Conservation (phyloP, 2,329 filamentous ascomycete species). For the Trichoderma aggressivum region DNA sequence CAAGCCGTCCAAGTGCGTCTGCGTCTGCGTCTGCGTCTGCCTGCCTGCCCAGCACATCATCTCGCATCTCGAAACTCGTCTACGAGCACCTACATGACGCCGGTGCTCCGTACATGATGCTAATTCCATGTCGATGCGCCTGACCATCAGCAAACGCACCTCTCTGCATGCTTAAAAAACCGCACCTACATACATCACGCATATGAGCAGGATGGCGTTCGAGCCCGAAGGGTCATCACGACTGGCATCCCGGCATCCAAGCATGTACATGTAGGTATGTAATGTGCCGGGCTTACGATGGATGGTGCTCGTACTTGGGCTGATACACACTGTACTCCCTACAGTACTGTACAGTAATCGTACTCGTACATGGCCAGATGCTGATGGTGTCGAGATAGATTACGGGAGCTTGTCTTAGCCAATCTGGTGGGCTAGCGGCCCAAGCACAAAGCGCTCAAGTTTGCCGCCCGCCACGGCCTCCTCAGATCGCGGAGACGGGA, state of each 20-base stretch:
- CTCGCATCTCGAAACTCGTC: constrained; percentile 4
- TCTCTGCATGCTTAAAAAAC: constrained; percentile 6
- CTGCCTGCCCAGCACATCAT: constrained; percentile 12
- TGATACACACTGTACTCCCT: neutral
- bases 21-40: neutral
- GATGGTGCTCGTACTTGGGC: neutral
- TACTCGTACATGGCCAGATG: neutral
- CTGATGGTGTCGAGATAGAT: constrained; percentile 8
- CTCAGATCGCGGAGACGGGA: constrained; percentile 10
- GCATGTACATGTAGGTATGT: neutral
- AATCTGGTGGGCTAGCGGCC: neutral
- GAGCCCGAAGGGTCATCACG: neutral
- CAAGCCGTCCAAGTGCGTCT: neutral
- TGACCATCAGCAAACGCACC: neutral
- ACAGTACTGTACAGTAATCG: neutral
- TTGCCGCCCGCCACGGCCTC: constrained; percentile 13
- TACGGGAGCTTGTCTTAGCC: constrained; percentile 1
- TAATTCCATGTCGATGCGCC: neutral
- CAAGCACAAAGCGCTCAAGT: neutral
- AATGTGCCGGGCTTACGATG: neutral
- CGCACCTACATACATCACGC: neutral
- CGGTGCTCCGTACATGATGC: constrained; percentile 6
- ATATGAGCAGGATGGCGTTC: neutral
- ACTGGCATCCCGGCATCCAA: constrained; percentile 7
- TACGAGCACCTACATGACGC: neutral